Percentiles rank a stretch among this genome's conserved stretches.
Conservation (phyloP, 192 early-diverging fungal species). For the Podila verticillata region DNA sequence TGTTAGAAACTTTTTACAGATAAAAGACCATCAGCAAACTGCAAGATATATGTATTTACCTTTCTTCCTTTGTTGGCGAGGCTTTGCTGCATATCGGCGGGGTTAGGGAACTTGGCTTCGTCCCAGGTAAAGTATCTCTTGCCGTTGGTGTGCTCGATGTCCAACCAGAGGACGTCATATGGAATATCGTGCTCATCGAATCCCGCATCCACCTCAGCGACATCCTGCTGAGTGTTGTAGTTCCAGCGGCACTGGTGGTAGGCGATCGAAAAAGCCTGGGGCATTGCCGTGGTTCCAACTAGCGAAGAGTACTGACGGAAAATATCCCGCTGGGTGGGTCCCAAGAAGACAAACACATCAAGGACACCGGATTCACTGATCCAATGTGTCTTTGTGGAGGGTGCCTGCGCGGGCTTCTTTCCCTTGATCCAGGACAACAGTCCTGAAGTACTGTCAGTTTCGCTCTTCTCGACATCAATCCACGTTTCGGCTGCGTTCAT, state of each 20-base stretch:
- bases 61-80: conserved; percentile 80
- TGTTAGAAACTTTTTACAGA: no score
- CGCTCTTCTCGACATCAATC: conserved; percentile 90
- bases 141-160: conserved; percentile 99
- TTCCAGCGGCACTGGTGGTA: conserved; percentile 99
- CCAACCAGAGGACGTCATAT: conserved; percentile 98
- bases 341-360: conserved; percentile 89
- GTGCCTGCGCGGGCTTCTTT: conserved; percentile 28
- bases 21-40: neutral
- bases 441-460: conserved; percentile 47
- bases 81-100: conserved; percentile 81
- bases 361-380: conserved; percentile 91
- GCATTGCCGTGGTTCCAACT: conserved; percentile 85
- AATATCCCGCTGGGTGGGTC: conserved; percentile 73
- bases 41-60: conserved; percentile 46
- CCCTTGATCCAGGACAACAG: conserved; percentile 36
- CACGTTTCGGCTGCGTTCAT: conserved; percentile 97
- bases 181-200: conserved; percentile 95
- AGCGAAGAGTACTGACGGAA: conserved; percentile 77
- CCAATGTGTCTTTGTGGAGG: conserved; percentile 85
- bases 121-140: conserved; percentile 99
- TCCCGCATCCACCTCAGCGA: conserved; percentile 80
- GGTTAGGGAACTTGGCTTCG: conserved; percentile 87
- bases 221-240: conserved; percentile 93
- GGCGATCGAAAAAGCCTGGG: conserved; percentile 88